phyloP scores from a whole-genome alignment of 768 basidiomycete species.

The Tulasnella sp. region DNA sequence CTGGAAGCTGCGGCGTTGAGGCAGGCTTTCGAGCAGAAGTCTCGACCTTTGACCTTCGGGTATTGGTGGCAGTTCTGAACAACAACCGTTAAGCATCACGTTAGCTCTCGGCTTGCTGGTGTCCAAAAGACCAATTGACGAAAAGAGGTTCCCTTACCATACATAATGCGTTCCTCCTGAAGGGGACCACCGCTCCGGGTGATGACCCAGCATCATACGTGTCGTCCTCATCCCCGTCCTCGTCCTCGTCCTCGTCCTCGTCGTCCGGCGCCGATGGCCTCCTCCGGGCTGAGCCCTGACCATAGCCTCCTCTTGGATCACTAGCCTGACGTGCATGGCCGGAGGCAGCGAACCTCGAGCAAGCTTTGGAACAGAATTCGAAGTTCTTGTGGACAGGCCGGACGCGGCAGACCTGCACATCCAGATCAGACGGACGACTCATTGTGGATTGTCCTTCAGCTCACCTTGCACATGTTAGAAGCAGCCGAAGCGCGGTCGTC shows the following conservation, averaged over 20 bases:
- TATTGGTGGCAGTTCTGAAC: neutral
- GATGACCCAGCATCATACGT: neutral
- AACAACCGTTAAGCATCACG: no score
- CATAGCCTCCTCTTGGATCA: neutral
- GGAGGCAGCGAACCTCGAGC: neutral
- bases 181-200: neutral
- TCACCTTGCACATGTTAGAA: neutral
- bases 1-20: neutral
- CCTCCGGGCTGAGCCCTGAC: neutral
- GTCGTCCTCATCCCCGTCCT: neutral
- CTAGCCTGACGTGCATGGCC: neutral
- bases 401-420: neutral
- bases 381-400: neutral
- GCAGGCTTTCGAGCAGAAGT: neutral
- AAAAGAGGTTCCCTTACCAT: neutral
- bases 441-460: neutral
- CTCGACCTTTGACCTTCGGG: neutral
- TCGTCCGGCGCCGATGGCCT: neutral
- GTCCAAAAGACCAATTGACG: no score
- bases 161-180: neutral
- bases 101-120: no score
- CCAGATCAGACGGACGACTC: neutral
- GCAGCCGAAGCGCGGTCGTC: neutral
- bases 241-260: neutral
- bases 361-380: neutral